A percentile compares a stretch with the other conserved stretches of the same genome.
Conservation (phyloP, 2,329 filamentous ascomycete genomes). For the Biscogniauxia sp. region DNA sequence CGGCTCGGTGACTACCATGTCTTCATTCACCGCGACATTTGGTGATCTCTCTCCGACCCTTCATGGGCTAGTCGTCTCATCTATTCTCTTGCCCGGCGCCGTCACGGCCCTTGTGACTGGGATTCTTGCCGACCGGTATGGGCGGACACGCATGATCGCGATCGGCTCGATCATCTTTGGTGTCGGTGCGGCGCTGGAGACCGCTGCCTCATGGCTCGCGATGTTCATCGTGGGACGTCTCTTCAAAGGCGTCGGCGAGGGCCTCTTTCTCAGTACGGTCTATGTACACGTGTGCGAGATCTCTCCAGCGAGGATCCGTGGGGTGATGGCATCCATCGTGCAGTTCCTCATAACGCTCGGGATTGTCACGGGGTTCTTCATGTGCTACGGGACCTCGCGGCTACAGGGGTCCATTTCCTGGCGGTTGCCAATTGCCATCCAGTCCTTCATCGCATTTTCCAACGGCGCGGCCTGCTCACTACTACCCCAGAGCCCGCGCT, state of each 20-base stretch:
- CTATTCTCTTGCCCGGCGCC: constrained; percentile 57
- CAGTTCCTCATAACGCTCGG: constrained; percentile 53
- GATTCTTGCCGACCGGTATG: constrained; percentile 51
- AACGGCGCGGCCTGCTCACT: constrained; percentile 26
- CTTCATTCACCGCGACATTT: constrained; percentile 47
- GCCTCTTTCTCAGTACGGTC: constrained; percentile 51
- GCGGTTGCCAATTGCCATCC: constrained; percentile 50
- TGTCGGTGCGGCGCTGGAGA: constrained; percentile 23
- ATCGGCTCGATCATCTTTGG: constrained; percentile 52
- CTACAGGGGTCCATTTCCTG: constrained; percentile 45
- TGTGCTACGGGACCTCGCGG: constrained; percentile 55
- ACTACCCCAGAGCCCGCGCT: constrained; percentile 54
- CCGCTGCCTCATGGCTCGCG: constrained; percentile 19
- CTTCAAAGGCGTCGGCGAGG: constrained; percentile 56
- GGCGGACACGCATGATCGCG: constrained; percentile 48
- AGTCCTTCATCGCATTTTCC: constrained; percentile 34
- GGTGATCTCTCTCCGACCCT: constrained; percentile 53
- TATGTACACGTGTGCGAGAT: constrained; percentile 59
- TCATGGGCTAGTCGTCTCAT: constrained; percentile 59
- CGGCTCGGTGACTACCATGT: constrained; percentile 59
- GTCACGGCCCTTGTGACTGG: constrained; percentile 59
- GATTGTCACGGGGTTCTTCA: constrained; percentile 56
- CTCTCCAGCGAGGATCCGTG: constrained; percentile 49
- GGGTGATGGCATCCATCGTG: constrained; percentile 49
- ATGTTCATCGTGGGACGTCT: constrained; percentile 45